Conservation (phyloP, 306 rosid genomes). For the Rosa lucieae region DNA sequence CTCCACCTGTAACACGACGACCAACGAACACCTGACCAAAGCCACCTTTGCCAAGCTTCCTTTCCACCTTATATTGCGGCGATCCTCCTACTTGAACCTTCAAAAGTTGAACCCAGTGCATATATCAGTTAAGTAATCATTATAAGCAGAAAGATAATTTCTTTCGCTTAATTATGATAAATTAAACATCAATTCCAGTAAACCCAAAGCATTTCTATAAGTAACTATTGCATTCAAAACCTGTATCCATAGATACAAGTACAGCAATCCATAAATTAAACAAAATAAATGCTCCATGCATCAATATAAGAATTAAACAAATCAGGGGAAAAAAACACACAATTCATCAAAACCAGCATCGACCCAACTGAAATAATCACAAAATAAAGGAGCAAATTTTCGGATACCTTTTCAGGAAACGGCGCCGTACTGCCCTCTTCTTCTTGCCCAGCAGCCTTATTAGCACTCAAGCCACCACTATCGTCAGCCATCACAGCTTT, state of each 20-base stretch:
- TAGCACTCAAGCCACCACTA: conserved; percentile 89
- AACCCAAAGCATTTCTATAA: background rate
- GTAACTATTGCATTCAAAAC: background rate
- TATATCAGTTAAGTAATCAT: background rate
- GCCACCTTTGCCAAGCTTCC: conserved; percentile 89
- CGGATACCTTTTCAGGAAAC: conserved; percentile 79
- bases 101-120: conserved; percentile 6
- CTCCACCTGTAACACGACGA: conserved; percentile 72
- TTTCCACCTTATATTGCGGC: conserved; percentile 72
- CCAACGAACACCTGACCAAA: conserved; percentile 97
- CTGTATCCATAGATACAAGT: background rate
- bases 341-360: background rate
- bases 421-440: conserved; percentile 83
- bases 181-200: background rate
- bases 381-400: background rate
- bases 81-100: conserved; percentile 96
- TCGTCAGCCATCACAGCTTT: conserved; percentile 73
- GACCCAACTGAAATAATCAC: background rate
- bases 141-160: background rate
- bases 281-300: background rate
- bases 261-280: background rate
- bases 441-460: conserved; percentile 70
- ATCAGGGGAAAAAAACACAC: background rate
- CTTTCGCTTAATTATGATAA: background rate
- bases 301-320: background rate